Evolutionary conservation across 371 early-diverging fungal species (phyloP).

Genomic region (Capillidium rhysosporum): DNA sequence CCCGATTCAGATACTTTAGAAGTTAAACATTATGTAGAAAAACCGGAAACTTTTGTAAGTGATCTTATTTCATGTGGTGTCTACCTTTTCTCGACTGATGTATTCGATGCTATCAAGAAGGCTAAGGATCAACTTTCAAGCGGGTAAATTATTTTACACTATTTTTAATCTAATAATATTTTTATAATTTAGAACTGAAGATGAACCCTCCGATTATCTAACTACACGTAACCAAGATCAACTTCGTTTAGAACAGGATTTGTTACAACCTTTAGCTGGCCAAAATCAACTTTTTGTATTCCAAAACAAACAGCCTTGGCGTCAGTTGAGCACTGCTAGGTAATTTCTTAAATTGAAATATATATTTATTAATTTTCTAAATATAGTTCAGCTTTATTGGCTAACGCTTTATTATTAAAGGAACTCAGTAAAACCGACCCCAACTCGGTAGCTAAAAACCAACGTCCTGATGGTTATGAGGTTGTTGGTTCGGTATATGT

Average conservation of each 20-base stretch:
- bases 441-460: conserved; percentile 29
- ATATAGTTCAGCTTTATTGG: conserved; percentile 71
- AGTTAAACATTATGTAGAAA: conserved; percentile 92
- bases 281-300: conserved; percentile 60
- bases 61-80: conserved; percentile 88
- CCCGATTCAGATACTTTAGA: conserved; percentile 62
- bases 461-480: conserved; percentile 34
- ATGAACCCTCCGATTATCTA: too few species aligned
- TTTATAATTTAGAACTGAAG: too few species aligned
- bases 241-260: conserved; percentile 78
- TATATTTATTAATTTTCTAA: not conserved
- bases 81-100: conserved; percentile 64
- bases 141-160: conserved; percentile 12
- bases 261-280: conserved; percentile 66
- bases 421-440: conserved; percentile 38
- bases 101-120: conserved; percentile 68
- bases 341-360: conserved; percentile 12
- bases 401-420: conserved; percentile 75
- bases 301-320: conserved; percentile 69
- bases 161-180: not conserved
- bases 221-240: conserved; percentile 35
- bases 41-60: conserved; percentile 85
- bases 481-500: conserved; percentile 81
- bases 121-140: conserved; percentile 44
- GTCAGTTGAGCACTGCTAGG: conserved; percentile 86